Percentiles rank a stretch among this genome's conserved stretches.
These are phyloP conservation scores for Mortierella hygrophila DNA, from an alignment of 192 early-diverging fungal species.

Conservation along the genomic window DNA sequence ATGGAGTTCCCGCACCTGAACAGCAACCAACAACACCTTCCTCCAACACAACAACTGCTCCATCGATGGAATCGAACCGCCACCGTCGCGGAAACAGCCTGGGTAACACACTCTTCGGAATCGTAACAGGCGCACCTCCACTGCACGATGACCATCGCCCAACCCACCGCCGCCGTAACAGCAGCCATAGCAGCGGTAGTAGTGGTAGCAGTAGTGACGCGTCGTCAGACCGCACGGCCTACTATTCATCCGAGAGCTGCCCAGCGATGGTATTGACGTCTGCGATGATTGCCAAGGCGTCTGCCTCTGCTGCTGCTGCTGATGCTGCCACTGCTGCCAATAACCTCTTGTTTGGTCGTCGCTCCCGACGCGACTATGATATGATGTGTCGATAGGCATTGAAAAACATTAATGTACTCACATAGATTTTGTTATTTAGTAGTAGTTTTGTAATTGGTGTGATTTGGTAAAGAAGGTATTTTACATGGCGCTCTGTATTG, in stretches of 20 bases:
- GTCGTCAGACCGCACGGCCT: background rate
- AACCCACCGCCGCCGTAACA: background rate
- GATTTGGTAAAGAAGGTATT: background rate
- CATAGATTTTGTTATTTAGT: too few relatives aligned
- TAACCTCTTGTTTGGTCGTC: slow-evolving; percentile 29
- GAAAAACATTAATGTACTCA: too few relatives aligned
- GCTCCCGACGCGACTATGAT: slow-evolving; percentile 41
- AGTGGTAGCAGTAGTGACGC: background rate
- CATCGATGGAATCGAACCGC: background rate
- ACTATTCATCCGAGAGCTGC: background rate
- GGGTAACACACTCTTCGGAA: background rate
- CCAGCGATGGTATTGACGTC: slow-evolving; percentile 33
- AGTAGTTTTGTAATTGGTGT: too few relatives aligned
- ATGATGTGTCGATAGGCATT: slow-evolving; percentile 42
- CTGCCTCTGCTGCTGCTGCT: slow-evolving; percentile 41
- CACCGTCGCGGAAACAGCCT: background rate
- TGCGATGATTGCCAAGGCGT: slow-evolving; percentile 30
- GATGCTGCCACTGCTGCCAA: slow-evolving; percentile 40
- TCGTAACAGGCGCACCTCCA: background rate
- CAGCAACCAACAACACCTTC: background rate
- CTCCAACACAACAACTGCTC: background rate
- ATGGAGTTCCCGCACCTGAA: slow-evolving; percentile 1
- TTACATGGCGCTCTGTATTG: background rate
- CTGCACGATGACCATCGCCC: background rate
- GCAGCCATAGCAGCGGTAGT: background rate